A percentile compares a stretch with the other conserved stretches of the same genome.
phyloP scores from a whole-genome alignment of 1,284 basidiomycete species.

The Pseudozyma thailandica region DNA sequence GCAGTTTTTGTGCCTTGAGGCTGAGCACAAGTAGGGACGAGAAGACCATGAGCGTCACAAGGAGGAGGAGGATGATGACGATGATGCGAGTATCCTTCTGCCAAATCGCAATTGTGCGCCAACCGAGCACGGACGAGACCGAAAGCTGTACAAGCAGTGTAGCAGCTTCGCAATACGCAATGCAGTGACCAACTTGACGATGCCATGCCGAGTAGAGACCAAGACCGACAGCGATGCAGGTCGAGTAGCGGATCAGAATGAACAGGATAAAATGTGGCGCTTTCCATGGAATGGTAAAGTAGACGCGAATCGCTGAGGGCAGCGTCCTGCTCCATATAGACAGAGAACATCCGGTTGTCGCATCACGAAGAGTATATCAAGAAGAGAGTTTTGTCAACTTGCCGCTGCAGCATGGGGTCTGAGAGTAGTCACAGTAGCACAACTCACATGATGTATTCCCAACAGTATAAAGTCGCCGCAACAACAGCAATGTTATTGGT shows the following conservation, averaged over 20 bases:
- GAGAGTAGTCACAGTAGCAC: background rate
- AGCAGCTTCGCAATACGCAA: constrained; percentile 36
- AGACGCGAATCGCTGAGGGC: constrained; percentile 23
- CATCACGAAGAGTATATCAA: background rate
- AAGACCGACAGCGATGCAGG: constrained; percentile 39
- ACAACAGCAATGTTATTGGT: constrained; percentile 21
- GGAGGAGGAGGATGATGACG: constrained; percentile 36
- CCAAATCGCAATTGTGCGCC: constrained; percentile 62
- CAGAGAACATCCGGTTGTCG: no score
- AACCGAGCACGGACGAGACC: constrained; percentile 46
- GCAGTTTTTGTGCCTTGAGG: constrained; percentile 23
- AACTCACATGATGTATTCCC: constrained; percentile 42
- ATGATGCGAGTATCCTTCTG: constrained; percentile 46
- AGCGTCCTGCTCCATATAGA: constrained; percentile 24
- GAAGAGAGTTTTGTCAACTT: background rate
- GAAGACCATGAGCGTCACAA: constrained; percentile 37
- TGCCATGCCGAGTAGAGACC: constrained; percentile 44
- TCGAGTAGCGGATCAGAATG: constrained; percentile 48
- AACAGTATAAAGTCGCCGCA: constrained; percentile 30
- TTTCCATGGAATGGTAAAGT: constrained; percentile 17
- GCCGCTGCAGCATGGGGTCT: background rate
- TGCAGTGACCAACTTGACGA: constrained; percentile 18
- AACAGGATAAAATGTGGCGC: constrained; percentile 53
- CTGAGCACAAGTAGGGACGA: constrained; percentile 48
- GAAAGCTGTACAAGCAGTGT: constrained; percentile 51